A percentile compares a stretch with the other conserved stretches of the same genome.
Evolutionary conservation across 208 protist species (phyloP).

Genomic region (Strigomonas oncopelti): DNA sequence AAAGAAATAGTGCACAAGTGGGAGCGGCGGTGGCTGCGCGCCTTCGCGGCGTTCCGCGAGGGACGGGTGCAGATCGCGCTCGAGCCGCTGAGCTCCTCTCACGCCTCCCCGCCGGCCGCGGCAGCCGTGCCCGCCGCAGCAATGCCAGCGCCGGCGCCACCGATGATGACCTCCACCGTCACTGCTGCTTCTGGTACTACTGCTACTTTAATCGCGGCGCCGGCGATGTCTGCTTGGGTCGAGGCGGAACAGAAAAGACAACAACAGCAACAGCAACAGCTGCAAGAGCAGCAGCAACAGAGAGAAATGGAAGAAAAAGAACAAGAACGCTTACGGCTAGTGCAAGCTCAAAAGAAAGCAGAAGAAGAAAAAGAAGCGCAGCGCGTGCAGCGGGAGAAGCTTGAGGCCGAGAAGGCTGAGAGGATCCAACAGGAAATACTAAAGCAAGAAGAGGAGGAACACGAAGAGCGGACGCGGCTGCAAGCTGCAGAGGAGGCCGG

Average conservation of each 20-base stretch:
- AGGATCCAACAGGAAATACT: not conserved
- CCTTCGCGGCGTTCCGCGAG: slow-evolving; percentile 36
- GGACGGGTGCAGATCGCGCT: slow-evolving; percentile 23
- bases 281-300: not conserved
- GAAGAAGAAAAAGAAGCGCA: slow-evolving; percentile 5
- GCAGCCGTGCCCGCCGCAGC: not conserved
- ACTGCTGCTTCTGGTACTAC: too few species aligned
- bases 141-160: not conserved
- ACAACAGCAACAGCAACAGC: not conserved
- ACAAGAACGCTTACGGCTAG: not conserved
- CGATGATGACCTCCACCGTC: too few species aligned
- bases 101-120: not conserved
- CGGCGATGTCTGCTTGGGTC: too few species aligned
- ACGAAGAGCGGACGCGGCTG: too few species aligned
- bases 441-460: slow-evolving; percentile 5
- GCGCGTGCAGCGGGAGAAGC: not conserved
- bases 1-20: slow-evolving; percentile 45
- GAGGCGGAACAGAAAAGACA: too few species aligned
- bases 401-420: slow-evolving; percentile 6
- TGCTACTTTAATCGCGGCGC: too few species aligned
- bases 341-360: not conserved
- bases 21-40: slow-evolving; percentile 36
- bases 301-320: not conserved
- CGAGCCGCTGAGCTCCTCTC: not conserved
- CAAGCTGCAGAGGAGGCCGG: not conserved